Conservation (phyloP, 129 eudicot species). For the Lactuca sativa region DNA sequence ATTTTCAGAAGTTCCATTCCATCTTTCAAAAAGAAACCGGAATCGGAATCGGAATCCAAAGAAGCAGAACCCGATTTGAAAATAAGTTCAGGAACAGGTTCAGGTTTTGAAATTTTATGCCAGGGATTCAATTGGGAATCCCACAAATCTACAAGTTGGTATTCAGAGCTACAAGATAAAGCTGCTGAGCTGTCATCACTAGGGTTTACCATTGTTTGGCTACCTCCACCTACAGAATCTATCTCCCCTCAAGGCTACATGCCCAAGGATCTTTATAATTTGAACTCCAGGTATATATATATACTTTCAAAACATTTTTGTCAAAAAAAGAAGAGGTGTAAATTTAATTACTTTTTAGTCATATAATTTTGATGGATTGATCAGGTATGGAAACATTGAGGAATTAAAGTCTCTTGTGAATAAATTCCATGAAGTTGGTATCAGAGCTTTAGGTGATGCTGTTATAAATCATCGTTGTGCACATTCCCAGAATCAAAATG, state of each 20-base stretch:
- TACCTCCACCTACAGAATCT: conserved; percentile 97
- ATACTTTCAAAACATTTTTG: too few species aligned
- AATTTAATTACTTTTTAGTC: too few species aligned
- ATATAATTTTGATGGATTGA: not conserved
- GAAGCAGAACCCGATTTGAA: conserved; percentile 36
- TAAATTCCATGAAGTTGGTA: conserved; percentile 67
- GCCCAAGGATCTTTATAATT: conserved; percentile 84
- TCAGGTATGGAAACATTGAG: conserved; percentile 77
- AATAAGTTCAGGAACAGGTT: conserved; percentile 76
- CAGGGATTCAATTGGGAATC: conserved; percentile 99
- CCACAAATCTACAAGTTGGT: conserved; percentile 89
- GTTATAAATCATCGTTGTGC: conserved; percentile 96
- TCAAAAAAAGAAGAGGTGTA: too few species aligned
- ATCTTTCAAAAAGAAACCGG: conserved; percentile 6
- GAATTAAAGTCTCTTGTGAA: conserved; percentile 66
- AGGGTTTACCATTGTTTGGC: conserved; percentile 83
- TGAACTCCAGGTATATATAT: conserved; percentile 54
- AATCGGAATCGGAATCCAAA: conserved; percentile 34
- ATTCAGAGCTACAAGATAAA: conserved; percentile 66
- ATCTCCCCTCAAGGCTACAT: conserved; percentile 96
- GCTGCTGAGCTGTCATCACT: conserved; percentile 67
- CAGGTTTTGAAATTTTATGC: conserved; percentile 82
- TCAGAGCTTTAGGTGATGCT: conserved; percentile 82
- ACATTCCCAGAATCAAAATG: conserved; percentile 64
- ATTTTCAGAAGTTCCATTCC: conserved; percentile 70